Base-by-base conservation (phyloP, 768 basidiomycete species). In the Suillus weaverae region DNA sequence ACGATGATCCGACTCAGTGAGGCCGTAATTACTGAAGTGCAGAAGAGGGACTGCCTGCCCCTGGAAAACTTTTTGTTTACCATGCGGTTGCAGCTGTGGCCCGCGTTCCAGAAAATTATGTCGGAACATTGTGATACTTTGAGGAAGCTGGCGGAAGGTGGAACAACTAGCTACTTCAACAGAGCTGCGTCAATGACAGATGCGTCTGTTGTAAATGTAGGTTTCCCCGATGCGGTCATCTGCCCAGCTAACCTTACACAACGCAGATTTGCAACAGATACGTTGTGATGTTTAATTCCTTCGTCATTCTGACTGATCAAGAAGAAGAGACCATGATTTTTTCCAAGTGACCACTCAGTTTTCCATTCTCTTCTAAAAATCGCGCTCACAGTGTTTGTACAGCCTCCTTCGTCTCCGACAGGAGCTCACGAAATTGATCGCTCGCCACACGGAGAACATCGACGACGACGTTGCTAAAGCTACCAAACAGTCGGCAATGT, bases 301-400 rank as follows among this genome's bases (percentile, higher is more conserved):
- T 95, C 67, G 87, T 96, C 26, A 85, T 86, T 35, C 78, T 99
- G 67, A 93, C 92, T 4, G 85, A 85, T 44, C 89, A 92, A 66
- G 89, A 88, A 48, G 94, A 97, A 69, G 96, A 97, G 74, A 93
- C 93, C 10, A 97, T 98, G 95, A 91, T 99, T 55, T 97, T 97
- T 72, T 87, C 91, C 30, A 95, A 95, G 97, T 97, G 72, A 22
- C 60, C 36, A n/a, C 18, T 51, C 43, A 50, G 39, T 10, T 16
- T 5, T 38, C 3, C 53, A 26, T 51, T 22, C 18, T 59, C 26
- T 59, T 48, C 10, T 26, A 2, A 26, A 26, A 20, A 51, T 54
- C 55, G 38, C 55, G 41, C 61, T 62, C 22, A 62, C 22, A 50
- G n/a, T 41, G 13, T 0, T 46, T 62, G 62, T 6, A 13, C 65